Evolutionary conservation across 2,329 filamentous ascomycete species (phyloP), one percentile per base, ranked within the genome.

Genomic region (Ophiostoma sp.): DNA sequence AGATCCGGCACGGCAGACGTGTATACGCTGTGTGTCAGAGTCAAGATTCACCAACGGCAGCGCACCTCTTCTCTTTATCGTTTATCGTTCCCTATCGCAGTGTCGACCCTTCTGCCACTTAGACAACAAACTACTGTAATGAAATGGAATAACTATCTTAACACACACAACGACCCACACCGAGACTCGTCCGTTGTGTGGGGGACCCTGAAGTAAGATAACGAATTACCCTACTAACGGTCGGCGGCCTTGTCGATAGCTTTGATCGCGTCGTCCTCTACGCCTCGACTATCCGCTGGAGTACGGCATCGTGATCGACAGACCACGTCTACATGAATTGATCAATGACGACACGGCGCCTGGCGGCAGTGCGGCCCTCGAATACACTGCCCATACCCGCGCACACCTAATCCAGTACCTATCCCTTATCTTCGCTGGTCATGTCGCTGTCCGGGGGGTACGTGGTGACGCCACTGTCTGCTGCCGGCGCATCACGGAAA

Each of bases 111-210:
- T 55, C 8, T 27, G n/a, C 27, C 49, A 11, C 49, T 55, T 55
- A 55, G 49, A 55, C 49, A n/a, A 55, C 27, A 55, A 18, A 27
- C 49, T 55, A 55, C n/a, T 55, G 49, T 55, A 55, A 55, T 55
- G 27, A 55, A 18, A 55, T 55, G n/a, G 49, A 55, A 55, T 27
- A 55, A 55, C 49, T 27, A 55, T 55, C 49, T 55, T 3, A 18
- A 55, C 16, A 52, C 16, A n/a, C 14, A 27, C 14, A 55, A 14
- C 5, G 8, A 55, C 11, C 49, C 49, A 52, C 49, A 27, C 49
- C 49, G 16, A 18, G 4, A 18, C 49, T 7, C n/a, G 49, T 55
- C 49, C 47, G 47, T 52, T 18, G 45, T 55, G 49, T 55, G 49
- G 49, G 49, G 8, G 49, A 55, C n/a, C n/a, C n/a, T 27, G 49